Evolutionary conservation across 2,329 filamentous ascomycete genomes (phyloP).

Genomic region (Arthrobotrys sphaeroides): DNA sequence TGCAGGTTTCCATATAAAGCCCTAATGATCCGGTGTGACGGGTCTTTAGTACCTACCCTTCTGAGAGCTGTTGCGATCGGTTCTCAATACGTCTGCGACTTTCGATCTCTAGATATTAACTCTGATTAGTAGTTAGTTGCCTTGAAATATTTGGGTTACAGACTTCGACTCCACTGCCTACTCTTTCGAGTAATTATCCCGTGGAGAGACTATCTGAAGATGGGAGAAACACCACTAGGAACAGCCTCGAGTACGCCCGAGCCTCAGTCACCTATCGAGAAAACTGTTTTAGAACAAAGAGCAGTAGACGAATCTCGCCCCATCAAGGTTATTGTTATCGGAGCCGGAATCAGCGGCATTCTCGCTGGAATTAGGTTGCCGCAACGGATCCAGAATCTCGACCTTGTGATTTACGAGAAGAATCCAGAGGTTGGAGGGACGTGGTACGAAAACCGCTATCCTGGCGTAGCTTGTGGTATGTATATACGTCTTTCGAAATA

Average conservation of each 20-base stretch:
- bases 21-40: background rate
- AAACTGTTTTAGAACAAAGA: constrained; percentile 18
- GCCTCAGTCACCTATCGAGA: constrained; percentile 12
- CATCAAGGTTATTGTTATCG: constrained; percentile 61
- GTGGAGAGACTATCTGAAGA: constrained; percentile 5
- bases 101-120: background rate
- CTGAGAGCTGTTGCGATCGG: background rate
- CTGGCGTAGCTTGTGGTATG: constrained; percentile 63
- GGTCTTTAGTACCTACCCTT: background rate
- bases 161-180: too few species aligned
- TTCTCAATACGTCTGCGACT: background rate
- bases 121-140: too few species aligned
- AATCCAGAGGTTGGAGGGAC: constrained; percentile 68
- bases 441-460: constrained; percentile 70
- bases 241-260: constrained; percentile 24
- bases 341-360: constrained; percentile 61
- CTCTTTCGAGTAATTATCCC: too few species aligned
- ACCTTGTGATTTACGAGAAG: constrained; percentile 66
- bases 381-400: constrained; percentile 60
- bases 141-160: too few species aligned
- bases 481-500: background rate
- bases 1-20: constrained; percentile 4
- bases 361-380: constrained; percentile 60
- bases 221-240: constrained; percentile 30
- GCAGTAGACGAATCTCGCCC: constrained; percentile 54